Base-by-base conservation (phyloP, 2,329 filamentous ascomycete species). In the Stemphylium beticola region DNA sequence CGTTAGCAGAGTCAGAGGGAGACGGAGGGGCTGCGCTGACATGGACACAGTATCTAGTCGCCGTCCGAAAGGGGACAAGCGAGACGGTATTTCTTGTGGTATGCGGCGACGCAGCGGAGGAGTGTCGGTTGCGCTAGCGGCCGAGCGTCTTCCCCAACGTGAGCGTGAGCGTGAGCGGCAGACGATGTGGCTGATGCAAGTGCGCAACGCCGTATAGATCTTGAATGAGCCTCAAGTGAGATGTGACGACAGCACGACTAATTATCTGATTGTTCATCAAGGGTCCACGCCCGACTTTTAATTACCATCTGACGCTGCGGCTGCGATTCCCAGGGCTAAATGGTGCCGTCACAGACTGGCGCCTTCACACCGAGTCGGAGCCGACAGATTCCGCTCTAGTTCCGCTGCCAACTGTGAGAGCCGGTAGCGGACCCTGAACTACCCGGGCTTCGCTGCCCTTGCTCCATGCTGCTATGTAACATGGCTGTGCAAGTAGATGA, bases 291-390 rank as follows among this genome's bases (percentile, higher is more conserved):
- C 24, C 18, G 38, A 22, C 32, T 22, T 43, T 26, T 37, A 12
- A n/a, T 34, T 11, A 29, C 8, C 10, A 29, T 29, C 44, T 47
- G 43, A 38, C 43, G 33, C 14, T n/a, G 33, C 36, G 52, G 33
- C 14, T n/a, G 33, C 36, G 52, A 42, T 46, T n/a, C 26, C 18
- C 8, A 32, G 61, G 64, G 57, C 52, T 49, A 57, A 49, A 61
- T 67, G 58, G 48, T 67, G 66, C 64, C 64, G 62, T 71, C 63
- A 65, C 62, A 44, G 55, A 58, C 41, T 65, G 53, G 49, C 50
- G 44, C 18, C 26, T 15, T 29, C 32, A 39, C 37, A 22, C 38
- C 32, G 41, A 36, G 41, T 39, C 52, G 52, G 40, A 39, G 49
- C 54, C 57, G 54, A 59, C 15, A 15, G 10, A 15, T 52, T 42